These are phyloP conservation scores for Nakataea oryzae DNA, from an alignment of 2,329 filamentous ascomycete genomes.

Conservation along the genomic window DNA sequence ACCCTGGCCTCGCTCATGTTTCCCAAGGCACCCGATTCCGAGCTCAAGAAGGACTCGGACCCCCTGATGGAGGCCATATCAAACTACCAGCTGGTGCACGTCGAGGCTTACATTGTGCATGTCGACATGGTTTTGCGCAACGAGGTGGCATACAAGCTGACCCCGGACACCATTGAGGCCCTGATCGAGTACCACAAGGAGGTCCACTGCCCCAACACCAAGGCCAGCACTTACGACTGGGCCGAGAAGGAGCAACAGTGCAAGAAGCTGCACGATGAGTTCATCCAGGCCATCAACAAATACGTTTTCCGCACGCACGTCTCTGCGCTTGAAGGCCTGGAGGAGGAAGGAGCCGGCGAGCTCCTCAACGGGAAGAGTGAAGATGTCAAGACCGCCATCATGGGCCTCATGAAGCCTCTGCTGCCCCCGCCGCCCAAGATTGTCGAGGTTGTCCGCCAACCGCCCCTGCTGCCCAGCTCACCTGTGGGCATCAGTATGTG, in stretches of 20 bases:
- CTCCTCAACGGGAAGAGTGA: constrained; percentile 84
- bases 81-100: constrained; percentile 86
- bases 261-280: constrained; percentile 96
- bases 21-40: constrained; percentile 75
- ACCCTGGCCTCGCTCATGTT: constrained; percentile 88
- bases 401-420: constrained; percentile 77
- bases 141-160: constrained; percentile 97
- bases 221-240: constrained; percentile 87
- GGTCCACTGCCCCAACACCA: constrained; percentile 82
- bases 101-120: constrained; percentile 97
- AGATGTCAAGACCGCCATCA: constrained; percentile 81
- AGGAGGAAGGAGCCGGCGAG: constrained; percentile 93
- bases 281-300: constrained; percentile 92
- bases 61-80: constrained; percentile 77
- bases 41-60: constrained; percentile 72
- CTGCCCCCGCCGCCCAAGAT: constrained; percentile 79
- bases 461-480: constrained; percentile 76
- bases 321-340: constrained; percentile 82
- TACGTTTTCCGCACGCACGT: constrained; percentile 90
- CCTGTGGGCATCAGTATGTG: constrained; percentile 67
- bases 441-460: constrained; percentile 80
- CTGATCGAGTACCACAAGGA: constrained; percentile 96
- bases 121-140: constrained; percentile 98
- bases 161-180: constrained; percentile 83
- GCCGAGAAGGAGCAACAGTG: constrained; percentile 91